A percentile compares a stretch with the other conserved stretches of the same genome.
phyloP scores from a whole-genome alignment of 1,284 basidiomycete species.

The Malassezia equina region DNA sequence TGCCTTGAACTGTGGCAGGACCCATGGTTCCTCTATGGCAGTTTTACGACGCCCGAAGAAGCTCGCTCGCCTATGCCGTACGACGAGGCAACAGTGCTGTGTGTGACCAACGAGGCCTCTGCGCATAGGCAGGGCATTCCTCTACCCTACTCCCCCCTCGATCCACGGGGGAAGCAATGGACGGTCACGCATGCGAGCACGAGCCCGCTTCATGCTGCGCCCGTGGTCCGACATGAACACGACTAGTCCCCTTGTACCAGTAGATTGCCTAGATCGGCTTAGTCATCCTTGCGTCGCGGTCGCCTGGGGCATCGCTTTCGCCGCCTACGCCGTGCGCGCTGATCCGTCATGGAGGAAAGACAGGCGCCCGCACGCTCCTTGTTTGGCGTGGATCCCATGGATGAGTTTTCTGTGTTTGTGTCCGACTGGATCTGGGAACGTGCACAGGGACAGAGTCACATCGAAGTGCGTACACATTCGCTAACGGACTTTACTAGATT shows the following conservation, averaged over 20 bases:
- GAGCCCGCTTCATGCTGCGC: background rate
- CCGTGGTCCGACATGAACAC: background rate
- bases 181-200: background rate
- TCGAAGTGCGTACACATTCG: slow-evolving; percentile 51
- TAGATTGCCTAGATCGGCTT: background rate
- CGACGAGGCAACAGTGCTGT: slow-evolving; percentile 10
- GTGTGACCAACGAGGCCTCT: slow-evolving; percentile 24
- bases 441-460: slow-evolving; percentile 48
- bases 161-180: slow-evolving; percentile 30
- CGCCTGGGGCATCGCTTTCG: background rate
- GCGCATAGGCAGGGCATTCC: slow-evolving; percentile 22
- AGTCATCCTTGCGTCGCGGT: background rate
- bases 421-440: slow-evolving; percentile 67
- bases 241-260: background rate
- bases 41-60: slow-evolving; percentile 18
- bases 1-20: slow-evolving; percentile 44
- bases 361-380: slow-evolving; percentile 53
- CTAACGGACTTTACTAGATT: slow-evolving; percentile 53
- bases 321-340: background rate
- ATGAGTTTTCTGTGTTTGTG: slow-evolving; percentile 83
- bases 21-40: slow-evolving; percentile 36
- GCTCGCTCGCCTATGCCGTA: background rate
- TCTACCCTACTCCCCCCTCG: slow-evolving; percentile 30
- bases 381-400: slow-evolving; percentile 79
- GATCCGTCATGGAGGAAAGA: background rate